Percentiles rank a stretch among this genome's conserved stretches.
Conservation (phyloP, 352 stramenopile species). For the Phytopythium ostracodes region DNA sequence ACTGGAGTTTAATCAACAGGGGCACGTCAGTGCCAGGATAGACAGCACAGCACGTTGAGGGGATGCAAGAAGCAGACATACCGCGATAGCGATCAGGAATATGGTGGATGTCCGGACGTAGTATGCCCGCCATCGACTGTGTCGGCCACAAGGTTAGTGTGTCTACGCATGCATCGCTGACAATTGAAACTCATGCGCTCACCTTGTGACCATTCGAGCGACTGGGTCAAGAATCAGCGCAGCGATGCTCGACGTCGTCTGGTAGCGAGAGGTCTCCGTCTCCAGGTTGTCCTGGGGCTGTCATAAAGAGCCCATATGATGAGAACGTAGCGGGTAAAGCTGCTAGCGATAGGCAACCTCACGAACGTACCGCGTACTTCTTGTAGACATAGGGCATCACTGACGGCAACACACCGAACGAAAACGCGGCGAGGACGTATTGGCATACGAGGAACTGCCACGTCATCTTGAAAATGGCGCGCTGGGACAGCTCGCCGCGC, state of each 20-base stretch:
- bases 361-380: slow-evolving; percentile 52
- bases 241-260: slow-evolving; percentile 49
- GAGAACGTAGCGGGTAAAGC: background rate
- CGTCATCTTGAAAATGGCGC: slow-evolving; percentile 29
- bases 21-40: background rate
- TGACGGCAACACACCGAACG: slow-evolving; percentile 59
- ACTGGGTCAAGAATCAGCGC: slow-evolving; percentile 52
- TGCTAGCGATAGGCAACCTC: background rate
- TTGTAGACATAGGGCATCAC: slow-evolving; percentile 75
- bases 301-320: background rate
- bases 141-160: background rate
- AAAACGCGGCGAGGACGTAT: slow-evolving; percentile 50
- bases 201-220: slow-evolving; percentile 39
- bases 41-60: background rate
- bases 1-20: slow-evolving; percentile 15
- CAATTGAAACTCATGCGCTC: background rate
- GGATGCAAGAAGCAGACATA: slow-evolving; percentile 17
- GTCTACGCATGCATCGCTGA: background rate
- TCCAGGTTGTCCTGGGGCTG: slow-evolving; percentile 35
- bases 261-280: slow-evolving; percentile 35
- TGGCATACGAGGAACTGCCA: slow-evolving; percentile 54
- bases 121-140: slow-evolving; percentile 24
- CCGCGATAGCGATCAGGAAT: slow-evolving; percentile 31
- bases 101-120: slow-evolving; percentile 35
- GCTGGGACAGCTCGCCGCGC: slow-evolving; percentile 12